These are phyloP conservation scores for Neltuma alba DNA, from an alignment of 306 rosid genomes.

Conservation along the genomic window DNA sequence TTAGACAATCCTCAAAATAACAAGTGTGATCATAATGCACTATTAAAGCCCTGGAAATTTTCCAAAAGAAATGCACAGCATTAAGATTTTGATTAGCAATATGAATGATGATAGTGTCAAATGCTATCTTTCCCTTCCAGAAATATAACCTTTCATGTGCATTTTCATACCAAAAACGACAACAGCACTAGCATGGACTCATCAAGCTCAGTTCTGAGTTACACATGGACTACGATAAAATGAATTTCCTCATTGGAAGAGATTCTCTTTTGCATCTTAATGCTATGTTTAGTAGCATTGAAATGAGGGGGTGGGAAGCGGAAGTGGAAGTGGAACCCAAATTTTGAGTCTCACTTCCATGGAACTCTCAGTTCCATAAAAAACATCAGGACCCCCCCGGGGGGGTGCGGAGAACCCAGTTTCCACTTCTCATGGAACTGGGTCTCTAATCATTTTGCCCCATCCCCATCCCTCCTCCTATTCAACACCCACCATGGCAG, in stretches of 20 bases:
- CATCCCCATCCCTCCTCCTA: too few species aligned
- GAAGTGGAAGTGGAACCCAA: too few species aligned
- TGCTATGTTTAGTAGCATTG: too few species aligned
- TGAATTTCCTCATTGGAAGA: background rate
- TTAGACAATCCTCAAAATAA: background rate
- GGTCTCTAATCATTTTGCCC: too few species aligned
- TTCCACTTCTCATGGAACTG: too few species aligned
- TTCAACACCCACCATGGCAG: too few species aligned
- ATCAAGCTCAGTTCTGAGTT: background rate
- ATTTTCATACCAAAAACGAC: background rate
- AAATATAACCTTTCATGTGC: too few species aligned
- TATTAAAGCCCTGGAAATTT: background rate
- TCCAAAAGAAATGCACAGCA: background rate
- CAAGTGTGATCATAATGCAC: background rate
- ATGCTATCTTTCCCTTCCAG: background rate
- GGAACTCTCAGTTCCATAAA: too few species aligned
- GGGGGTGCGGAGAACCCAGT: too few species aligned
- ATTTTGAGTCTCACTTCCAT: too few species aligned
- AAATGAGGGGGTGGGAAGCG: too few species aligned
- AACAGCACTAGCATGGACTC: background rate
- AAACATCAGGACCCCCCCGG: too few species aligned
- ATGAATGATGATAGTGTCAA: background rate
- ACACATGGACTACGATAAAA: background rate
- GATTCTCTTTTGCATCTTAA: background rate
- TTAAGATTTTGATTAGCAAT: constrained; percentile 4